Base-by-base conservation (phyloP, 2,329 filamentous ascomycete species). In the Bertia moriformis region DNA sequence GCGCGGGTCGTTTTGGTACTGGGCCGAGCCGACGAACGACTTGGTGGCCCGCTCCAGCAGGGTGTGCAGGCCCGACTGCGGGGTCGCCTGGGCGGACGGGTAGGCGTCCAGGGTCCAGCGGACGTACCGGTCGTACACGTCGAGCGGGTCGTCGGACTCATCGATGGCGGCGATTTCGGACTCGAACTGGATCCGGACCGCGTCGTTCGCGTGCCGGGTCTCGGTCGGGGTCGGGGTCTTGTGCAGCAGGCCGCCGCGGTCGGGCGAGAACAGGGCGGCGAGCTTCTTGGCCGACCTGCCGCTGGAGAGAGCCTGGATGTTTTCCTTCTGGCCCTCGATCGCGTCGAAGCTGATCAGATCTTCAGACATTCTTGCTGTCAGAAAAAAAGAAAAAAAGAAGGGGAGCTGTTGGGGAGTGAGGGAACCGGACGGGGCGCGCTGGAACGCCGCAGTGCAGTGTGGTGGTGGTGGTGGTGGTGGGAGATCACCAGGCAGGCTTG, bases 81-180 rank as follows among this genome's bases (percentile, higher is more conserved):
- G 72, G 19, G 88, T 94, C 40, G 88, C 86, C 62, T 95, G 88
- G 18, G 89, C 84, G 0, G 88, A 89, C 2, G 91, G 89, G 56
- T 96, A 98, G 39, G 89, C 83, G 57, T 95, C 86, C 19, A 96
- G 66, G 1, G 89, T 94, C 91, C 91, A 98, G 60, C 86, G 86
- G 42, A 96, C 85, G 55, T 98, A 98, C 55, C 91, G 80, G 57
- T 96, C 88, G 62, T 86, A 98, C 44, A 95, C 73, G 51, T 96
- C 91, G 37, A 98, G 75, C 1, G 91, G 91, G 52, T 98, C 91
- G 54, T 98, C 91, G 0, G 84, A 85, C 55, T 98, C 91, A 45
- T 75, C 73, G 38, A 93, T 78, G 38, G 67, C 73, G 33, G 75
- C 69, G 14, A 96, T 61, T 57, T 96, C 91, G 12, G 76, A 71